phyloP scores from a whole-genome alignment of 257 asterid genomes.

The Rauvolfia tetraphylla region DNA sequence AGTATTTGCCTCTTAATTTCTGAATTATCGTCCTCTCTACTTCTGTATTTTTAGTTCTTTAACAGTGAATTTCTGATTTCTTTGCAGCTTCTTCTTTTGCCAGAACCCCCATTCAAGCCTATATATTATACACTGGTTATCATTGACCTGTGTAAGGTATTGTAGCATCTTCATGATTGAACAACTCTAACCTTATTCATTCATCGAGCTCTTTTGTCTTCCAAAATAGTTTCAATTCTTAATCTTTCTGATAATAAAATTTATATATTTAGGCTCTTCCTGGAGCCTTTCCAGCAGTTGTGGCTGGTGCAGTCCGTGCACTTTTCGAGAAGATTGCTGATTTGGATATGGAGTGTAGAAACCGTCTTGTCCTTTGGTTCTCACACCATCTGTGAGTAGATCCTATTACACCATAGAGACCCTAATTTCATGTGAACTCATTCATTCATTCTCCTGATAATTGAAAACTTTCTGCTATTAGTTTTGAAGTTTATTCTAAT shows the following conservation, averaged over 20 bases:
- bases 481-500: not conserved
- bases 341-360: slow-evolving; percentile 94
- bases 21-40: slow-evolving; percentile 1
- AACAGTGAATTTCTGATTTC: slow-evolving; percentile 9
- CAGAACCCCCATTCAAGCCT: slow-evolving; percentile 93
- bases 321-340: slow-evolving; percentile 90
- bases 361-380: slow-evolving; percentile 97
- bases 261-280: slow-evolving; percentile 79
- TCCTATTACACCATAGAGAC: slow-evolving; percentile 10
- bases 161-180: not conserved
- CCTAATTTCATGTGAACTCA: not conserved
- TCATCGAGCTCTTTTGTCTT: not conserved
- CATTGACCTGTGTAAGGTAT: slow-evolving; percentile 97
- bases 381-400: slow-evolving; percentile 92
- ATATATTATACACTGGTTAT: slow-evolving; percentile 90
- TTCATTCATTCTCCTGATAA: not conserved
- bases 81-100: slow-evolving; percentile 88
- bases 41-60: slow-evolving; percentile 6
- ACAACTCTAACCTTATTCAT: not conserved
- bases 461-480: not conserved
- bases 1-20: not conserved
- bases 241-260: slow-evolving; percentile 10
- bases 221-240: not conserved
- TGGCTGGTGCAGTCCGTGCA: slow-evolving; percentile 97
- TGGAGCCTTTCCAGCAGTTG: slow-evolving; percentile 98